Conservation (phyloP, 306 rosid species). For the Sindora glabra region DNA sequence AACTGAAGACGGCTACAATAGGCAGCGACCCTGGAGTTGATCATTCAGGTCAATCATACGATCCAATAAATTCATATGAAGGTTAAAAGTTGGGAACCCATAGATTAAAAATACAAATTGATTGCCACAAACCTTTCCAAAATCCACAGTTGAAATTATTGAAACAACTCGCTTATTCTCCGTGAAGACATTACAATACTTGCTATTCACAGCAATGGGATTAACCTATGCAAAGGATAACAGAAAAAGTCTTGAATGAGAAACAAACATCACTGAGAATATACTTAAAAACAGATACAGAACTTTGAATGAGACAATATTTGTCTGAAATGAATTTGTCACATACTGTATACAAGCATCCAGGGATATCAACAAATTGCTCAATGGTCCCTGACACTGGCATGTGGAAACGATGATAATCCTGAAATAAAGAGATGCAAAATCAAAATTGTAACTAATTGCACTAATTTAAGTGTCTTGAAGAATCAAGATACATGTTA, state of each 20-base stretch:
- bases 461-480: background rate
- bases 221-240: conserved; percentile 48
- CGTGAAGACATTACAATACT: conserved; percentile 92
- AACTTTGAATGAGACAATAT: background rate
- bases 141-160: conserved; percentile 59
- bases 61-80: conserved; percentile 5
- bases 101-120: conserved; percentile 6
- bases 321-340: background rate
- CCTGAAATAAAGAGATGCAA: conserved; percentile 45
- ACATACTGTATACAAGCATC: conserved; percentile 86
- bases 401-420: conserved; percentile 87
- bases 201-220: conserved; percentile 97
- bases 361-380: conserved; percentile 65
- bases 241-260: background rate
- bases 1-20: background rate
- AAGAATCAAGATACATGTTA: background rate
- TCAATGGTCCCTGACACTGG: conserved; percentile 83
- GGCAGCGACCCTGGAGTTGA: background rate
- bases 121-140: conserved; percentile 70
- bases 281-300: background rate
- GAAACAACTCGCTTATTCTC: conserved; percentile 93
- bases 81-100: too few relatives aligned
- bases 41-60: background rate
- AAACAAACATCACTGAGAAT: conserved; percentile 9
- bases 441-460: conserved; percentile 7